These are phyloP conservation scores for Aquilaria malaccensis DNA, from an alignment of 345 rosid genomes.

Conservation along the genomic window DNA sequence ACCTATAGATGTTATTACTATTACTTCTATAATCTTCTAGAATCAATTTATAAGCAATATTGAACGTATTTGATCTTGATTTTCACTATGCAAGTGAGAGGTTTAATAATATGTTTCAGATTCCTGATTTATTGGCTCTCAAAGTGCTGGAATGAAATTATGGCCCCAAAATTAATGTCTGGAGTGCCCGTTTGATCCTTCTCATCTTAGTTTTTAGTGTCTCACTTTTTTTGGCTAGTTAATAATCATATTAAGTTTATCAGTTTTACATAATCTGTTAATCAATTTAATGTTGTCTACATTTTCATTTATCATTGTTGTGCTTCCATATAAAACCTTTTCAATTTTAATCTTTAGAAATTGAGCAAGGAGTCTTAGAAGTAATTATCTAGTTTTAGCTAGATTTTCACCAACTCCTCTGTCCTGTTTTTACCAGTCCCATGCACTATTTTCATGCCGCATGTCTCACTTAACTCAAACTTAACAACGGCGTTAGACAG, in stretches of 20 bases:
- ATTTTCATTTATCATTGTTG: neutral
- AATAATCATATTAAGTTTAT: conserved; percentile 11
- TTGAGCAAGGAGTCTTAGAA: conserved; percentile 97
- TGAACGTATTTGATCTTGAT: conserved; percentile 13
- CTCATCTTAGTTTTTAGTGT: conserved; percentile 90
- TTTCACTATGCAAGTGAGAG: conserved; percentile 51
- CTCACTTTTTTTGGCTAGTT: conserved; percentile 99
- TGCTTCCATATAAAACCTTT: neutral
- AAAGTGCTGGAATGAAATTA: conserved; percentile 83
- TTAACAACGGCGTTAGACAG: too few relatives aligned
- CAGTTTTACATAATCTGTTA: neutral
- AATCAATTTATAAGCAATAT: too few relatives aligned
- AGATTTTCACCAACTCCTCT: neutral
- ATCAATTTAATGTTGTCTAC: neutral
- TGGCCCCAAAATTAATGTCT: conserved; percentile 90
- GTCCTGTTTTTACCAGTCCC: too few relatives aligned
- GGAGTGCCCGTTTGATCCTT: conserved; percentile 98
- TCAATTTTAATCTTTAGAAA: conserved; percentile 44
- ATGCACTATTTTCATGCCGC: too few relatives aligned
- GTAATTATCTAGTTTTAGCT: conserved; percentile 75
- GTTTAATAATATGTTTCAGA: conserved; percentile 89
- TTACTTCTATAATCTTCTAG: too few relatives aligned
- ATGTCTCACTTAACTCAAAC: too few relatives aligned
- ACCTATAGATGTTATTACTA: too few relatives aligned
- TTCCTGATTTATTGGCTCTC: conserved; percentile 99